These are phyloP conservation scores for Penicillium italicum DNA, from an alignment of 2,329 filamentous ascomycete genomes.

Conservation along the genomic window DNA sequence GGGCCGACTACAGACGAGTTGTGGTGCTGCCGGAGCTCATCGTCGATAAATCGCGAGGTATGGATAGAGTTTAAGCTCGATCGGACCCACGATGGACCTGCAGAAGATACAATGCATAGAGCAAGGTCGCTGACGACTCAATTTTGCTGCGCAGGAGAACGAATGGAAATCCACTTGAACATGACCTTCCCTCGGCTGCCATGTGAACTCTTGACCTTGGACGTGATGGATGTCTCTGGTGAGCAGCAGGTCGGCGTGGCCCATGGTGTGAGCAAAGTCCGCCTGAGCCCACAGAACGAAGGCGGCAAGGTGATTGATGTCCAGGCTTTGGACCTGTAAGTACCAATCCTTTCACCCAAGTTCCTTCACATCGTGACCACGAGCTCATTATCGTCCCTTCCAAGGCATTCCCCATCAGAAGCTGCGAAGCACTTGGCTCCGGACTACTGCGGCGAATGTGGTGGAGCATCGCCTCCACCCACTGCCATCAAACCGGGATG, in stretches of 20 bases:
- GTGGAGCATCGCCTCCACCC: slow-evolving; percentile 69
- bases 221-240: slow-evolving; percentile 98
- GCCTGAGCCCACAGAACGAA: slow-evolving; percentile 67
- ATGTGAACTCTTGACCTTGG: slow-evolving; percentile 91
- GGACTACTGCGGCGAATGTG: slow-evolving; percentile 89
- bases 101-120: neutral
- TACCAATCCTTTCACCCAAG: slow-evolving; percentile 17
- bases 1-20: slow-evolving; percentile 84
- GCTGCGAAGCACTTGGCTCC: slow-evolving; percentile 77
- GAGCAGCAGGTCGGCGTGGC: slow-evolving; percentile 93
- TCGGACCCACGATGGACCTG: neutral
- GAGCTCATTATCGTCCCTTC: slow-evolving; percentile 3
- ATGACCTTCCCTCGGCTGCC: slow-evolving; percentile 91
- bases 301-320: slow-evolving; percentile 73
- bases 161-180: slow-evolving; percentile 99
- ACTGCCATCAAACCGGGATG: slow-evolving; percentile 77
- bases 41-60: slow-evolving; percentile 94
- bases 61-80: slow-evolving; percentile 5
- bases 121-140: slow-evolving; percentile 13
- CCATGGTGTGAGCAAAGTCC: slow-evolving; percentile 88
- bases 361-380: neutral
- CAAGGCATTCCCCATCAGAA: slow-evolving; percentile 66
- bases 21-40: slow-evolving; percentile 87
- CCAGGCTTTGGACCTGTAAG: slow-evolving; percentile 65
- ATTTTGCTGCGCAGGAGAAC: slow-evolving; percentile 62